Base-by-base conservation (phyloP, 495 filamentous ascomycete genomes). In the Bombardia bombarda region DNA sequence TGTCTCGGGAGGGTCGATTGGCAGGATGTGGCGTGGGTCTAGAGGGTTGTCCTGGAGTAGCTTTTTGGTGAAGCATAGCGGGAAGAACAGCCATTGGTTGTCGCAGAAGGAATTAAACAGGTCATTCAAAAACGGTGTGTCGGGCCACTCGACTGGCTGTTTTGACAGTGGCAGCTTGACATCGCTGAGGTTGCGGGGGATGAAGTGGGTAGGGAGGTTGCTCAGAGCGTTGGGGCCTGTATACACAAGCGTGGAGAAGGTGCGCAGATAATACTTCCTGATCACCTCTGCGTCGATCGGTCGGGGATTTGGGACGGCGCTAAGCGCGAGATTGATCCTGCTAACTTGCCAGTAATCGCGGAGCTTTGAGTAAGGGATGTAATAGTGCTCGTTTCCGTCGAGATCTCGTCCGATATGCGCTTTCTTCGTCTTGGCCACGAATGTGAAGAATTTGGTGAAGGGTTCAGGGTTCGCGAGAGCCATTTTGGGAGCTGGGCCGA, bases 11-110 rank as follows among this genome's bases (percentile, higher is more conserved):
- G 32, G 20, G n/a, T 42, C 48, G 25, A 67, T 65, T 2, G 63
- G 63, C 5, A 67, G 42, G 18, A 67, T 46, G 20, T 46, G 42
- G 7, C 52, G 22, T 7, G 26, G 13, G 12, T 49, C 51, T 18
- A 59, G 49, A 18, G 41, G 20, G 18, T 41, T 43, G 41, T 55
- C 45, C 20, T 52, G 44, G 6, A 58, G 24, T 16, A 40, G 17
- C n/a, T 33, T 19, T 2, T 40, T 34, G 22, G 42, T 41, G 18
- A 63, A 53, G 0, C 47, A 18, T 12, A 56, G 45, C 1, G 62
- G 56, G 42, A 62, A 69, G 48, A 65, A 68, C 19, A 36, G 48
- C 56, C 63, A 63, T 43, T 70, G 67, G 17, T 42, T 33, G 12
- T 57, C 35, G n/a, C 36, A 50, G 26, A 69, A 58, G 3, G 32